Evolutionary conservation across 352 stramenopile genomes (phyloP), one percentile per base, ranked within the genome.

Genomic region (Phytophthora citricola): DNA sequence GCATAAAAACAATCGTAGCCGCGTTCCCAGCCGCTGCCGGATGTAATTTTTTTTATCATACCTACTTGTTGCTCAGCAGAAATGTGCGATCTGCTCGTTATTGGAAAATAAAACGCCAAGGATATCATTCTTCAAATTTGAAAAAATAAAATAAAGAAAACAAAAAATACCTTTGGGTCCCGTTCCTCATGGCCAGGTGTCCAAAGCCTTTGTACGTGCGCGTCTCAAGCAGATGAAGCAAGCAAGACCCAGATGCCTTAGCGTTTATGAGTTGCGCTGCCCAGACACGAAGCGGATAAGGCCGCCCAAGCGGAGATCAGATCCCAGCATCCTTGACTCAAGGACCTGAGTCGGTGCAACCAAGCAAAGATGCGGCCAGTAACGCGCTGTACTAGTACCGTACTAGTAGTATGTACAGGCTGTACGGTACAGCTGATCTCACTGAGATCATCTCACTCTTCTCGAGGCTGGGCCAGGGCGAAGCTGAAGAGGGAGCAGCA

Each of bases 151-250:
- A 32, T 8, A 32, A 32, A 32, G 6, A 32, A 32, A 32, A 26
- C 2, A 26, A 26, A 26, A 26, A 2, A 26, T 4, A 26, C 24
- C 4, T 26, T 44, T 44, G 11, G 15, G 17, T 6, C 44, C 17
- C 22, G 40, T 44, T 54, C 43, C 15, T 10, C 20, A 5, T 22
- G 27, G 29, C 29, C 40, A 60, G 31, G 43, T 61, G 52, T n/a
- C 27, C 11, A 7, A 43, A 50, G 40, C 27, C 41, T 29, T 60
- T 51, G 27, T 20, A 38, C 22, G 7, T 3, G 47, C 47, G 26
- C 51, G 52, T 53, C 41, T 47, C 55, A 55, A 63, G 59, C 59
- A 68, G 50, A 68, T 40, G 40, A 63, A 47, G 32, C 50, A 17
- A 24, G 14, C 0, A 4, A 11, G 27, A 40, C 26, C 27, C 4